phyloP scores from a whole-genome alignment of 2,329 filamentous ascomycete species.

The Geoglossum cookeanum region DNA sequence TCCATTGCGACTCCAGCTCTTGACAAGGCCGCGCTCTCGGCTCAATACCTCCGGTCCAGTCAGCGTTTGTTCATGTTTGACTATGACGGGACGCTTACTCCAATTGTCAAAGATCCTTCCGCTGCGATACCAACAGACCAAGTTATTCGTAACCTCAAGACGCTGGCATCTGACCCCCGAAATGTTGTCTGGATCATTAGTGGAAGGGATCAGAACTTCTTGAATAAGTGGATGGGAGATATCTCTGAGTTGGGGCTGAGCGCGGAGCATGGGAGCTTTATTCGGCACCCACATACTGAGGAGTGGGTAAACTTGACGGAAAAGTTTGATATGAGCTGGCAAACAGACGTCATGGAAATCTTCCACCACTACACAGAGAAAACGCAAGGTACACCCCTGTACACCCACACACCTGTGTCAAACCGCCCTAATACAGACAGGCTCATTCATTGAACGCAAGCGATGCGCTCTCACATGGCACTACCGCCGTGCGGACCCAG shows the following conservation, averaged over 20 bases:
- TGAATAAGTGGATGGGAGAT: slow-evolving; percentile 82
- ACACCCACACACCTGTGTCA: background rate
- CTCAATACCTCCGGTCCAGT: slow-evolving; percentile 52
- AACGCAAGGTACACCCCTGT: slow-evolving; percentile 46
- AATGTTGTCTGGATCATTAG: slow-evolving; percentile 99
- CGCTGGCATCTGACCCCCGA: slow-evolving; percentile 55
- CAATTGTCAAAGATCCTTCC: slow-evolving; percentile 81
- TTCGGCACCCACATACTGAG: slow-evolving; percentile 55
- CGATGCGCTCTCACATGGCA: slow-evolving; percentile 93
- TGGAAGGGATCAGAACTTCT: slow-evolving; percentile 78
- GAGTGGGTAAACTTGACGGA: slow-evolving; percentile 83
- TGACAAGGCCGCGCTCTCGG: slow-evolving; percentile 52
- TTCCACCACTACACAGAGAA: slow-evolving; percentile 80
- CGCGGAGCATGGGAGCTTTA: slow-evolving; percentile 92
- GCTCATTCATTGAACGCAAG: slow-evolving; percentile 86
- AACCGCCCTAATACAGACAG: slow-evolving; percentile 22
- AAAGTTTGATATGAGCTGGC: slow-evolving; percentile 80
- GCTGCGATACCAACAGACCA: slow-evolving; percentile 74
- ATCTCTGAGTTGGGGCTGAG: slow-evolving; percentile 80
- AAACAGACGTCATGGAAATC: slow-evolving; percentile 60
- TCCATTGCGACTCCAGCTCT: slow-evolving; percentile 63
- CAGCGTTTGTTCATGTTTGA: slow-evolving; percentile 95
- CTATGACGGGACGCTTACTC: slow-evolving; percentile 91
- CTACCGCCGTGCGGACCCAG: slow-evolving; percentile 77
- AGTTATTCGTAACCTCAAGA: slow-evolving; percentile 60